phyloP scores from a whole-genome alignment of 75 land plant genomes.

The Picea glauca region DNA sequence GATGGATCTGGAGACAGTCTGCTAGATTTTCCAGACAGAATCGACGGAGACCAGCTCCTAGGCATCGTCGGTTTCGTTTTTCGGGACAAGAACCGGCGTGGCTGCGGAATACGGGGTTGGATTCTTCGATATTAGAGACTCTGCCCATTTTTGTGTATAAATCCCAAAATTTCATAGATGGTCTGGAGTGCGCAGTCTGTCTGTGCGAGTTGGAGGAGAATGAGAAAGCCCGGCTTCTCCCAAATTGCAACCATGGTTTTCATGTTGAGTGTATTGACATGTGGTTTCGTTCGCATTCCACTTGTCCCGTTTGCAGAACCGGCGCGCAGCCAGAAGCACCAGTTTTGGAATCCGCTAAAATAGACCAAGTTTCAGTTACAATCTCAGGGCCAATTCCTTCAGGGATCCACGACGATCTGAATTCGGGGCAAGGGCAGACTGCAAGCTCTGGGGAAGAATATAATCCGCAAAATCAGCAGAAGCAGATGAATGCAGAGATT shows the following conservation, averaged over 20 bases:
- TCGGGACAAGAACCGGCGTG: neutral
- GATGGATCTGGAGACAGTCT: constrained; percentile 36
- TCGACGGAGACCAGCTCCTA: neutral
- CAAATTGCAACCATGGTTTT: constrained; percentile 39
- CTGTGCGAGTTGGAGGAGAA: constrained; percentile 25
- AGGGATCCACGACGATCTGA: no score
- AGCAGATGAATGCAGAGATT: no score
- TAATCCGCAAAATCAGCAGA: no score
- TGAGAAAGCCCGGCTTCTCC: constrained; percentile 34
- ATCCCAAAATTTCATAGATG: neutral
- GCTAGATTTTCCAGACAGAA: neutral
- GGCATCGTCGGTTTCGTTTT: constrained; percentile 6
- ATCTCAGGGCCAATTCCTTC: no score
- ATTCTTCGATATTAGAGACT: constrained; percentile 17
- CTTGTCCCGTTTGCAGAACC: constrained; percentile 33
- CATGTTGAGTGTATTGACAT: constrained; percentile 47
- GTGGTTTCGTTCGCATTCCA: constrained; percentile 27
- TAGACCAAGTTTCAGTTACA: no score
- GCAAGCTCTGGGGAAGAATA: no score
- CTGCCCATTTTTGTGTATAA: constrained; percentile 30
- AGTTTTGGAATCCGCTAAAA: no score
- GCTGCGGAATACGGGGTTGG: constrained; percentile 11
- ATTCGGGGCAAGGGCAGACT: no score
- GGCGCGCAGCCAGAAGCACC: no score
- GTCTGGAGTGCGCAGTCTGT: constrained; percentile 40